Conservation (phyloP, 106 monocot genomes). For the Amphibolis antarctica region DNA sequence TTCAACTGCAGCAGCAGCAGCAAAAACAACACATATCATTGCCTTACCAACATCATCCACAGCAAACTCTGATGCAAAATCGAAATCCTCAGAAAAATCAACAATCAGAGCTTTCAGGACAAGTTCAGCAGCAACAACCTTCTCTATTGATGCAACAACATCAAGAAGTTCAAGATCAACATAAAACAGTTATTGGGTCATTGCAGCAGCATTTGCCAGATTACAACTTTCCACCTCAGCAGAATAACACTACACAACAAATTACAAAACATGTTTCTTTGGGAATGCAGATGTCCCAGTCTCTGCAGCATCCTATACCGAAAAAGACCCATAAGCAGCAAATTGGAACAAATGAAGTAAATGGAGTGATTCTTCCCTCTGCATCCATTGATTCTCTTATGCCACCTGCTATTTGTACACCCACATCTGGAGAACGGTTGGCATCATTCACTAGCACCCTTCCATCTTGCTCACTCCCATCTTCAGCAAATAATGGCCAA, state of each 20-base stretch:
- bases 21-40: constrained; percentile 13
- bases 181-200: constrained; percentile 28
- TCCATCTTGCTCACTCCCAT: constrained; percentile 71
- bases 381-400: background rate
- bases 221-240: constrained; percentile 28
- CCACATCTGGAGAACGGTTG: constrained; percentile 32
- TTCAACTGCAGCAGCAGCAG: constrained; percentile 7
- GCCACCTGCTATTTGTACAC: constrained; percentile 19
- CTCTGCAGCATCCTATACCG: constrained; percentile 21
- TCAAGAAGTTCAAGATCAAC: constrained; percentile 39
- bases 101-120: constrained; percentile 39
- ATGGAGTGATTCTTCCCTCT: constrained; percentile 10
- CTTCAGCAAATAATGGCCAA: constrained; percentile 45
- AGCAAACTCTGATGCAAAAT: constrained; percentile 13
- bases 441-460: constrained; percentile 47
- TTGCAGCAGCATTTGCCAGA: constrained; percentile 34
- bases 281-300: constrained; percentile 12
- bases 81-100: constrained; percentile 39
- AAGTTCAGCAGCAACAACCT: constrained; percentile 48
- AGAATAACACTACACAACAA: constrained; percentile 25
- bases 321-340: constrained; percentile 44
- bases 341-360: constrained; percentile 25
- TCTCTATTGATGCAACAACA: constrained; percentile 25
- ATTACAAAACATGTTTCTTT: constrained; percentile 17
- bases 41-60: constrained; percentile 8